phyloP scores from a whole-genome alignment of 768 basidiomycete species.

The Suillus subluteus region DNA sequence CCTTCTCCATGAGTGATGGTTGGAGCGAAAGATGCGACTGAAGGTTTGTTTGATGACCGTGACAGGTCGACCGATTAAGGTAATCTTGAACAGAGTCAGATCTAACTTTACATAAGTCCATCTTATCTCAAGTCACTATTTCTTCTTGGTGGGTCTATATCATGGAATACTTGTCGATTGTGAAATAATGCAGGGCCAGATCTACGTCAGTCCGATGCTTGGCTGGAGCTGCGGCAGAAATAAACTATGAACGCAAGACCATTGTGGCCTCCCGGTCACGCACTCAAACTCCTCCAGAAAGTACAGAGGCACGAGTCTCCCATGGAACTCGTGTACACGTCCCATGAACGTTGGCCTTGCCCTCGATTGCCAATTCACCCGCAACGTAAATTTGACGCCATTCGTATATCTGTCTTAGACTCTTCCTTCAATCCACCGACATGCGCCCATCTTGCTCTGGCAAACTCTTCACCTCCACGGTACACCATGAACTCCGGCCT shows the following conservation, averaged over 20 bases:
- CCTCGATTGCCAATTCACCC: conserved; percentile 20
- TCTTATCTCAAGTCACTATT: not conserved
- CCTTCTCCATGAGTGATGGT: conserved; percentile 59
- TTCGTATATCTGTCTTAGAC: conserved; percentile 78
- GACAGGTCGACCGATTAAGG: conserved; percentile 10
- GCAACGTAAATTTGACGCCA: conserved; percentile 18
- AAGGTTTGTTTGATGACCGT: not conserved
- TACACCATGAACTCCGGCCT: not conserved
- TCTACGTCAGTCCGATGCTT: not conserved
- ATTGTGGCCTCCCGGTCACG: conserved; percentile 19
- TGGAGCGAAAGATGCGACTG: conserved; percentile 11
- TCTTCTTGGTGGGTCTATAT: conserved; percentile 1
- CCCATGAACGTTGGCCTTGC: conserved; percentile 71
- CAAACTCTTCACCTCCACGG: conserved; percentile 41
- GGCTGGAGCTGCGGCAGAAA: not conserved
- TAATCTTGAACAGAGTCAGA: not conserved
- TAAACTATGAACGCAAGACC: conserved; percentile 7
- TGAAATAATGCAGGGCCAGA: not conserved
- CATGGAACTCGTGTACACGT: conserved; percentile 62
- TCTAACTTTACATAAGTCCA: not conserved
- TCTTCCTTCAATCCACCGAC: conserved; percentile 96
- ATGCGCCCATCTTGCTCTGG: conserved; percentile 79
- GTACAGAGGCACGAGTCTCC: conserved; percentile 50
- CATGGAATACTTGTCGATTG: not conserved
- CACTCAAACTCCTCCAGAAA: conserved; percentile 25